Percentiles rank a stretch among this genome's conserved stretches.
Conservation (phyloP, 208 protist species). For the Trypanosoma lewisi region DNA sequence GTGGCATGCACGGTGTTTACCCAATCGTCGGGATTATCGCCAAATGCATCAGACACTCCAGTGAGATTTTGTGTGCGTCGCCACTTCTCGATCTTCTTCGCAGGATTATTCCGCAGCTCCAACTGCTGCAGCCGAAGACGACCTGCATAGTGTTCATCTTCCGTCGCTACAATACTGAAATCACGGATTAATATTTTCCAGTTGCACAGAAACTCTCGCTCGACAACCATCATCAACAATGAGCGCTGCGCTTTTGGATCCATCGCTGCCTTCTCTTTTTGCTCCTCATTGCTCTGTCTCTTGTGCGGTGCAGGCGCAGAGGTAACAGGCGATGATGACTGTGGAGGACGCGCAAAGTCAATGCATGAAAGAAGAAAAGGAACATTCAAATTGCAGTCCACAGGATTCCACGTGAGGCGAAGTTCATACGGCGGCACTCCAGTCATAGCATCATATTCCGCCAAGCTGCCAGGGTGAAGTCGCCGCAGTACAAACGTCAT, state of each 20-base stretch:
- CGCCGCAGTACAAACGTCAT: neutral
- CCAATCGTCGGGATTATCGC: conserved; percentile 34
- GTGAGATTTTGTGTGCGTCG: conserved; percentile 1
- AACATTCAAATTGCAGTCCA: conserved; percentile 27
- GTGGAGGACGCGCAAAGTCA: conserved; percentile 1
- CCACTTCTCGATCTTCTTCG: conserved; percentile 11
- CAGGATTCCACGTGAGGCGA: conserved; percentile 18
- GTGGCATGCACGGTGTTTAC: conserved; percentile 27
- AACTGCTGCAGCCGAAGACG: conserved; percentile 3
- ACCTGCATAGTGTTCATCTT: neutral
- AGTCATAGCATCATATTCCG: conserved; percentile 2
- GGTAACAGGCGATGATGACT: neutral
- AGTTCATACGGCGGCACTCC: conserved; percentile 15
- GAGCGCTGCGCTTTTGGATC: conserved; percentile 4
- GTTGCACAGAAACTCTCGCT: conserved; percentile 27
- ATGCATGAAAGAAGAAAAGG: conserved; percentile 23
- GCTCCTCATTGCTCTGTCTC: neutral
- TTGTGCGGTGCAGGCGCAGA: no score
- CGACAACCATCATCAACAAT: conserved; percentile 28
- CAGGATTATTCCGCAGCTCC: conserved; percentile 8
- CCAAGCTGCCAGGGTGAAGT: neutral
- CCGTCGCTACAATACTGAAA: conserved; percentile 24
- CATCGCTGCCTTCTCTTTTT: neutral
- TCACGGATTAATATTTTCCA: conserved; percentile 27
- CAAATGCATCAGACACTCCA: conserved; percentile 16